Conservation (phyloP, 805 yeast species). For the Ogataea zsoltii region DNA sequence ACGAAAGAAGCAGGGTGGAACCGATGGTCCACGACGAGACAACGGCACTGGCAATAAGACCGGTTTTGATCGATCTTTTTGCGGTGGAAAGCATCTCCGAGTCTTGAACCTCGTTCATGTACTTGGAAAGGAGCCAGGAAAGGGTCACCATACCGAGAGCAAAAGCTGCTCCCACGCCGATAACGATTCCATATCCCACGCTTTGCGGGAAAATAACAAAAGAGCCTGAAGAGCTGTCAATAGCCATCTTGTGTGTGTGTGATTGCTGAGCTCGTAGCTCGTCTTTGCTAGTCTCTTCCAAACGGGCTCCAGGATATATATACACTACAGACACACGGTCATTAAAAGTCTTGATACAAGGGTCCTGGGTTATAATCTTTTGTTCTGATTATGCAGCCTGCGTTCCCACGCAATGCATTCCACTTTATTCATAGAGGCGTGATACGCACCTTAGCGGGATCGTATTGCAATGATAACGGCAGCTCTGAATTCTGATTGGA, state of each 20-base stretch:
- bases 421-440: too few relatives aligned
- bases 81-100: constrained; percentile 45
- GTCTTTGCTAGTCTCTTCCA: too few relatives aligned
- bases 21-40: constrained; percentile 41
- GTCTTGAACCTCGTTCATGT: constrained; percentile 41
- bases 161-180: constrained; percentile 49
- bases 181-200: constrained; percentile 42
- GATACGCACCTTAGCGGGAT: too few relatives aligned
- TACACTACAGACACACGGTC: too few relatives aligned
- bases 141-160: constrained; percentile 40
- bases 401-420: too few relatives aligned
- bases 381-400: too few relatives aligned
- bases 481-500: too few relatives aligned
- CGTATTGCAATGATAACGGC: too few relatives aligned
- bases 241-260: constrained; percentile 8
- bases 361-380: too few relatives aligned
- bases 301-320: not conserved
- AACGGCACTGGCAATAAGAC: constrained; percentile 38
- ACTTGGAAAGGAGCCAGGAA: constrained; percentile 36
- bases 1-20: constrained; percentile 32
- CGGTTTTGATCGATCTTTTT: constrained; percentile 37
- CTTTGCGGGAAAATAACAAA: constrained; percentile 22
- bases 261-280: too few relatives aligned
- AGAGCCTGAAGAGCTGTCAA: constrained; percentile 12
- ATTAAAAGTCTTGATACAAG: too few relatives aligned